Percentiles rank a stretch among this genome's conserved stretches.
These are phyloP conservation scores for Syzygium malaccense DNA, from an alignment of 441 rosid genomes.

Conservation along the genomic window DNA sequence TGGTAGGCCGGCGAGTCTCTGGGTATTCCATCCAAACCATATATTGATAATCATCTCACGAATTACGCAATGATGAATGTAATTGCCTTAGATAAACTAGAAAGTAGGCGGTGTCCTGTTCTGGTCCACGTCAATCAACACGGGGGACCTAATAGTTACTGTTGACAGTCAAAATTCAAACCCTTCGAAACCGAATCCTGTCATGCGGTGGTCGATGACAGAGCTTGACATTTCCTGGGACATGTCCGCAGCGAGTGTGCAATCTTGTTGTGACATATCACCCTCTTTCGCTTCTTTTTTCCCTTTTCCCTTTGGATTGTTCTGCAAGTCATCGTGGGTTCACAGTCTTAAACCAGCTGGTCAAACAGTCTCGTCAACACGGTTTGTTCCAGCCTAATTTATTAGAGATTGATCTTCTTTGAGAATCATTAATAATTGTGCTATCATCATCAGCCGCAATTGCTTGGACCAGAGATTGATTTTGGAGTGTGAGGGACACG, in stretches of 20 bases:
- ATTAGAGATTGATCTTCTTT: not conserved
- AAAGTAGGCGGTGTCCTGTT: not conserved
- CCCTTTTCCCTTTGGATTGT: not conserved
- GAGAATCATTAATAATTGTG: not conserved
- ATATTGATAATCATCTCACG: not conserved
- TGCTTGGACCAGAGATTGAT: not conserved
- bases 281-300: not conserved
- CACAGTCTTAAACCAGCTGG: not conserved
- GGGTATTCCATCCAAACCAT: not conserved
- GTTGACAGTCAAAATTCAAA: not conserved
- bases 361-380: not conserved
- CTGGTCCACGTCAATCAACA: not conserved
- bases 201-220: not conserved
- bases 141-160: not conserved
- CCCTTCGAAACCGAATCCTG: not conserved
- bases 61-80: not conserved
- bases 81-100: not conserved
- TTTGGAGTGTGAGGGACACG: not conserved
- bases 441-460: not conserved
- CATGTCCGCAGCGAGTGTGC: not conserved
- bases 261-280: not conserved
- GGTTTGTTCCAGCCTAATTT: not conserved
- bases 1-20: not conserved
- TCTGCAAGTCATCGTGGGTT: not conserved
- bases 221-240: not conserved